Conservation (phyloP, 2,329 filamentous ascomycete species). For the Botrytis sinoallii region DNA sequence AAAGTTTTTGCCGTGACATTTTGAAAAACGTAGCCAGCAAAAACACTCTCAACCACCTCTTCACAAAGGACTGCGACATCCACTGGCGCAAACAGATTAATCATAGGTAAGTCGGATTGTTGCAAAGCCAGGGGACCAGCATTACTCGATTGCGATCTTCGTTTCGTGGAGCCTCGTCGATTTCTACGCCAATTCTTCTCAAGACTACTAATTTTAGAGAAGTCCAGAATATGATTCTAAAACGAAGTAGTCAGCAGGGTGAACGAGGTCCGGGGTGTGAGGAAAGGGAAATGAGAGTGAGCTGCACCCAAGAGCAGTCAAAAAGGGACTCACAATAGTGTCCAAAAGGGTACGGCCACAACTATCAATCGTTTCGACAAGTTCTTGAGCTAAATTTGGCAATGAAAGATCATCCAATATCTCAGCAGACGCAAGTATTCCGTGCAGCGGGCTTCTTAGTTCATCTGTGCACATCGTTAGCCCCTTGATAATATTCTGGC, state of each 20-base stretch:
- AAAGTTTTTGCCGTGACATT: slow-evolving; percentile 36
- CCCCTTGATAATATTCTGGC: background rate
- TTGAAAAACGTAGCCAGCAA: slow-evolving; percentile 38
- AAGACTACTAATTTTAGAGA: slow-evolving; percentile 41
- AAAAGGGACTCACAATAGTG: slow-evolving; percentile 36
- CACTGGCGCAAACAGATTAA: slow-evolving; percentile 37
- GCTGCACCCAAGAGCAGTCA: background rate
- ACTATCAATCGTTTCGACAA: slow-evolving; percentile 40
- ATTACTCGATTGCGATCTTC: slow-evolving; percentile 5
- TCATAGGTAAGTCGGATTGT: slow-evolving; percentile 38
- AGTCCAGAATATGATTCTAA: slow-evolving; percentile 43
- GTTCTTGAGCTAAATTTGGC: slow-evolving; percentile 33
- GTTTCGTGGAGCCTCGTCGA: slow-evolving; percentile 22
- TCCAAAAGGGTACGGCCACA: slow-evolving; percentile 41
- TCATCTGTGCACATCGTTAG: background rate
- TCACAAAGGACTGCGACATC: slow-evolving; percentile 37
- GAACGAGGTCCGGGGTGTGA: background rate
- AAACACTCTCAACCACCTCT: slow-evolving; percentile 39
- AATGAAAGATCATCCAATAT: slow-evolving; percentile 46
- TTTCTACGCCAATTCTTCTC: slow-evolving; percentile 37
- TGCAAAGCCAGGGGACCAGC: slow-evolving; percentile 23
- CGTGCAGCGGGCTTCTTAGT: slow-evolving; percentile 46
- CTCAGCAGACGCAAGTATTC: slow-evolving; percentile 52
- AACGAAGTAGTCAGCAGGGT: background rate
- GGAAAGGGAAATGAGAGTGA: background rate